Base-by-base conservation (phyloP, 2,329 filamentous ascomycete genomes). In the Westerdykella aurantiaca region DNA sequence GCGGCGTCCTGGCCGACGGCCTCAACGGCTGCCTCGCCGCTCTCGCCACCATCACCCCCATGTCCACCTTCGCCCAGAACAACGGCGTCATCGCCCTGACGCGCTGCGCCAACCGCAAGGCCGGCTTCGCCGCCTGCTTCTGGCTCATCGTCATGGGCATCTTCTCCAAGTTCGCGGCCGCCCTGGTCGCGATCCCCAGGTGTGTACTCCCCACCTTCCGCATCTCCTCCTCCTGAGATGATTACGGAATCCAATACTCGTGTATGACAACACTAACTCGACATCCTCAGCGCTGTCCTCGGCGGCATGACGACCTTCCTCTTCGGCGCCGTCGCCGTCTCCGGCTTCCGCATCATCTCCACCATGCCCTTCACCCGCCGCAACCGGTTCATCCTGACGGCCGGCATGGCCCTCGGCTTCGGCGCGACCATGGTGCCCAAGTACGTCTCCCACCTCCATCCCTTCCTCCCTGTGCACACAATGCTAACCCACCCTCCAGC, bases 31-130 rank as follows among this genome's bases (percentile, higher is more conserved):
- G 88, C 50, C 71, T 91, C 13, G 85, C 86, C 13, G 85, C 82
- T 1, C 76, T 93, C 25, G 85, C 82, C 71, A 91, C 86, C 38
- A 86, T 88, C 53, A 86, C 85, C 0, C 86, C 86, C 23, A 86
- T 90, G 79, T 83, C 81, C 1, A 85, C 82, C 0, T 90, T 90
- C 54, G 86, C 86, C 0, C 86, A 90, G 64, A 91, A 91, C 71
- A 90, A 91, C 62, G 86, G 86, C 31, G 85, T 91, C 41, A 90
- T 93, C 48, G 84, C 86, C 0, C 73, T 93, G 37, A 93, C 87
- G 0, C 78, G 86, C 13, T 91, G 86, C 63, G 87, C 87, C 1
- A 91, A 88, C 64, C 80, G 87, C 42, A 85, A 82, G 38, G 88
- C 86, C 5, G 88, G 88, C 4, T 89, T 88, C 63, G 85, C 82